phyloP scores from a whole-genome alignment of 2,329 filamentous ascomycete genomes.

The Cladosporium sphaerospermum region DNA sequence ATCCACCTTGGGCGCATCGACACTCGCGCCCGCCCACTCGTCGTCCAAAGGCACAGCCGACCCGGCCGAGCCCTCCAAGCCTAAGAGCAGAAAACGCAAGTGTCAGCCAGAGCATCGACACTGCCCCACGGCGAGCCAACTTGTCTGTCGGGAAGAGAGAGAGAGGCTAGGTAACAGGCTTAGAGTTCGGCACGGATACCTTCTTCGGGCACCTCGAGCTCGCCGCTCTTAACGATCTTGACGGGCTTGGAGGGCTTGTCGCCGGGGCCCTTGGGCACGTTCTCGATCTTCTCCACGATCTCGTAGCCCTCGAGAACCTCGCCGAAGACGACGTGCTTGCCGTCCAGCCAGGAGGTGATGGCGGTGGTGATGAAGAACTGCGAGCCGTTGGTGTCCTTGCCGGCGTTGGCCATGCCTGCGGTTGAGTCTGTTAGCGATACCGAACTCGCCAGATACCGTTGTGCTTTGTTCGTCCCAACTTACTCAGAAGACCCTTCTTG shows the following conservation, averaged over 20 bases:
- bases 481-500: conserved; percentile 72
- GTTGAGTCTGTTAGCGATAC: not conserved
- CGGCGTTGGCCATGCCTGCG: conserved; percentile 73
- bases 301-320: conserved; percentile 84
- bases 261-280: conserved; percentile 55
- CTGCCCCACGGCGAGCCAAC: conserved; percentile 9
- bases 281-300: conserved; percentile 71
- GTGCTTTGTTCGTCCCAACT: conserved; percentile 20
- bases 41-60: conserved; percentile 36
- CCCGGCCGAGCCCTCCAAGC: conserved; percentile 39
- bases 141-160: not conserved
- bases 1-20: conserved; percentile 12
- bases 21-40: conserved; percentile 20
- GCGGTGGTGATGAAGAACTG: conserved; percentile 90
- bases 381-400: conserved; percentile 79
- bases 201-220: conserved; percentile 78
- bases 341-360: conserved; percentile 75
- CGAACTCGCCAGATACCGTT: not conserved
- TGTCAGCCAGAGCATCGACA: conserved; percentile 11
- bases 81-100: conserved; percentile 27
- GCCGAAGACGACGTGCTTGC: conserved; percentile 79
- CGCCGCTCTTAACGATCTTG: conserved; percentile 78
- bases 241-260: conserved; percentile 65
- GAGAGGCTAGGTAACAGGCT: conserved; percentile 26
- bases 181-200: conserved; percentile 90